Base-by-base conservation (phyloP, 495 filamentous ascomycete species). In the Hypoxylon lienhwacheense region DNA sequence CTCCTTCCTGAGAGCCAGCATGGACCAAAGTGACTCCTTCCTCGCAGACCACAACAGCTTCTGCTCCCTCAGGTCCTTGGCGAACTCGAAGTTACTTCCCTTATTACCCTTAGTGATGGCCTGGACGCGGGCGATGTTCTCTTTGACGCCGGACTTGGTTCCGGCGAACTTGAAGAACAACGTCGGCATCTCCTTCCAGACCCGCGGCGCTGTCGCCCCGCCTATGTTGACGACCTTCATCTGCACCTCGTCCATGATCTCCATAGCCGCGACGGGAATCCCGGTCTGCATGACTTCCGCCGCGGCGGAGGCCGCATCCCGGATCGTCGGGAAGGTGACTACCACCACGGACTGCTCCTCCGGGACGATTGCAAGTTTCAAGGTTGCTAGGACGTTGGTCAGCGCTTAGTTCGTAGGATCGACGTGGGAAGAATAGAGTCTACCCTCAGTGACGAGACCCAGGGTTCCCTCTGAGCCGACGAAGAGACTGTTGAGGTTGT, bases 121-220 rank as follows among this genome's bases (percentile, higher is more conserved):
- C 49, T 84, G 78, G 8, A 90, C 85, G 53, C 81, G 67, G 6
- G 66, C 60, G 43, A 90, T 84, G 53, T 87, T 85, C 63, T 90
- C 87, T 64, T 73, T 71, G 7, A 90, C 88, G 24, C 82, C 78
- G 7, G 75, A 70, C 55, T 85, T 85, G 5, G 87, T 90, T 16
- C 87, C 88, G 0, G 81, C 78, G 62, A 91, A 91, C 66, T 90
- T 92, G 79, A 92, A 90, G 71, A 92, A 92, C 6, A 92, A 74
- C 5, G 88, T 90, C 1, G 88, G 88, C 51, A 77, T 71, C 63
- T 90, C 88, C 65, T 85, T 85, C 87, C 86, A 91, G 20, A 77
- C 76, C 29, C 82, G 74, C 11, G 77, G 77, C 2, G 81, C 78
- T 0, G 87, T 90, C 0, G 81, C 78, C 1, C 86, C 86, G 21